Conservation (phyloP, 768 basidiomycete species). For the Agaricus bisporus region DNA sequence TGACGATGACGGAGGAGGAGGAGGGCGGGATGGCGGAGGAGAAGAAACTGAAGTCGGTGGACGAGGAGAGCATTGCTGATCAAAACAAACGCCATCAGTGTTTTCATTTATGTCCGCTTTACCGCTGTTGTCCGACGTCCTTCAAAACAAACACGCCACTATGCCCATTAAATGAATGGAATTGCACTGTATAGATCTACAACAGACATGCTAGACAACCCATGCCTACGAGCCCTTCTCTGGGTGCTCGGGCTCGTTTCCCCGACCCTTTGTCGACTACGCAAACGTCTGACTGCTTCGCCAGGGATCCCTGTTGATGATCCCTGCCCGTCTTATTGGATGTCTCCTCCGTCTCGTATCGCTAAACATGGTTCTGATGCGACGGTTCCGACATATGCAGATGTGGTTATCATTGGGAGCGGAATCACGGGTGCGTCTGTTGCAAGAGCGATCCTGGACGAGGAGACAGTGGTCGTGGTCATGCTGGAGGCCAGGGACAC, state of each 20-base stretch:
- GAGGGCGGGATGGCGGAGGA: conserved; percentile 15
- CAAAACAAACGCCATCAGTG: neutral
- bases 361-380: conserved; percentile 25
- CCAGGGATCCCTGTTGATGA: conserved; percentile 54
- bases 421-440: conserved; percentile 69
- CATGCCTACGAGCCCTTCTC: conserved; percentile 6
- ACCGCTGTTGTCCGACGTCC: neutral
- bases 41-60: conserved; percentile 16
- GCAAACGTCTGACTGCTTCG: conserved; percentile 25
- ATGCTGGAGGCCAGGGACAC: conserved; percentile 79
- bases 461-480: conserved; percentile 39
- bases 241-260: conserved; percentile 16
- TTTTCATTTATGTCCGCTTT: conserved; percentile 3
- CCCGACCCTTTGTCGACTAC: conserved; percentile 16
- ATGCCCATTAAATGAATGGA: neutral
- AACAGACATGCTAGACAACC: too few species aligned
- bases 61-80: conserved; percentile 17
- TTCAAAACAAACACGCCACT: neutral
- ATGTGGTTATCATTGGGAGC: conserved; percentile 71
- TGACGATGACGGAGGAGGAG: conserved; percentile 11
- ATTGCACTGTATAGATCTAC: too few species aligned
- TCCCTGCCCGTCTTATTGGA: conserved; percentile 62
- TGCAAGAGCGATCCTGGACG: conserved; percentile 43
- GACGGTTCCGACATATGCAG: conserved; percentile 41
- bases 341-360: conserved; percentile 43